Conservation (phyloP, 495 filamentous ascomycete genomes). For the Penicillium riverlandense region DNA sequence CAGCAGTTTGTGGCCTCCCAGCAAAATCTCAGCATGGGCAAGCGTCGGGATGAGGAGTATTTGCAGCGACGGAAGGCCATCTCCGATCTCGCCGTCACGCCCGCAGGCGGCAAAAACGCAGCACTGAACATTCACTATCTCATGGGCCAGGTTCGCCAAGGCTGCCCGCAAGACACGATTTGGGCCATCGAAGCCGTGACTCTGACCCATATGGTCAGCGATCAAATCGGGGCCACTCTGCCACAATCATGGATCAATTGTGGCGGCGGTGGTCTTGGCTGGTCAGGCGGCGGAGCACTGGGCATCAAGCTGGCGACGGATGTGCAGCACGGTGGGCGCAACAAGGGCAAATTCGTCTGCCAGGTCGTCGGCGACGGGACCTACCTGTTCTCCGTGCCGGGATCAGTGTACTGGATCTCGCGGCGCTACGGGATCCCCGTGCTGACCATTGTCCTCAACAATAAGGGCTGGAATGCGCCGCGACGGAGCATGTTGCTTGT, state of each 20-base stretch:
- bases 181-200: slow-evolving; percentile 89
- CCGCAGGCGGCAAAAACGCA: slow-evolving; percentile 48
- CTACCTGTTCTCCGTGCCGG: slow-evolving; percentile 82
- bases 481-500: slow-evolving; percentile 69
- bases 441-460: slow-evolving; percentile 88
- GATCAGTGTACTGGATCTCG: slow-evolving; percentile 88
- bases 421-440: slow-evolving; percentile 81
- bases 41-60: slow-evolving; percentile 52
- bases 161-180: slow-evolving; percentile 70
- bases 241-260: slow-evolving; percentile 91
- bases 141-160: slow-evolving; percentile 52
- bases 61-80: slow-evolving; percentile 53
- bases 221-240: slow-evolving; percentile 67
- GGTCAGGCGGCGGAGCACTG: slow-evolving; percentile 85
- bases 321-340: slow-evolving; percentile 43
- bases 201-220: slow-evolving; percentile 67
- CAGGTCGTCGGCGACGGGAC: slow-evolving; percentile 93
- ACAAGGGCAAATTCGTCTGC: slow-evolving; percentile 78
- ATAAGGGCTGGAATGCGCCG: slow-evolving; percentile 91
- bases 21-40: slow-evolving; percentile 43
- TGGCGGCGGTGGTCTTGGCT: slow-evolving; percentile 87
- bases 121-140: slow-evolving; percentile 66
- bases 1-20: slow-evolving; percentile 38
- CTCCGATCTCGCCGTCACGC: slow-evolving; percentile 44
- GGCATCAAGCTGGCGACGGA: slow-evolving; percentile 85